A percentile compares a stretch with the other conserved stretches of the same genome.
These are phyloP conservation scores for Urostyla sp. DNA, from an alignment of 73 alveolate species.

Conservation along the genomic window DNA sequence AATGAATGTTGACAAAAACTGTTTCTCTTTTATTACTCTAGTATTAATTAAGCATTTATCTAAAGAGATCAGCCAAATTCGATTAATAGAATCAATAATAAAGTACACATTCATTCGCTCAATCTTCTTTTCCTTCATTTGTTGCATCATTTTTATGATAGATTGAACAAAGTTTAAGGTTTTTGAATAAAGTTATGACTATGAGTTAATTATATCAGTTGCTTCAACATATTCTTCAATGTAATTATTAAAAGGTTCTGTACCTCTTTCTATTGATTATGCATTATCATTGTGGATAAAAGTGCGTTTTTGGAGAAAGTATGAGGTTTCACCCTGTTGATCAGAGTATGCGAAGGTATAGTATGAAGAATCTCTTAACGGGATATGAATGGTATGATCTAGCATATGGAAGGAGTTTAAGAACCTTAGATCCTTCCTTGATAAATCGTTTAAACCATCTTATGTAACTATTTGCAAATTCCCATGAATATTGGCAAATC, in stretches of 20 bases:
- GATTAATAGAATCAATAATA: not conserved
- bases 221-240: slow-evolving; percentile 16
- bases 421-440: slow-evolving; percentile 7
- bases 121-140: not conserved
- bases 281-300: not conserved
- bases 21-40: not conserved
- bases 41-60: slow-evolving; percentile 40
- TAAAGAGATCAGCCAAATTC: slow-evolving; percentile 27
- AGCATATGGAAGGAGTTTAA: slow-evolving; percentile 27
- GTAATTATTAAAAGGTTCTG: not conserved
- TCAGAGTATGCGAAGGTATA: slow-evolving; percentile 43
- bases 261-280: slow-evolving; percentile 9
- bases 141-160: slow-evolving; percentile 7
- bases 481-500: slow-evolving; percentile 39
- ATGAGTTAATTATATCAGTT: not conserved
- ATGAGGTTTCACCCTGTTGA: not conserved
- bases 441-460: slow-evolving; percentile 7
- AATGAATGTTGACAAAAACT: slow-evolving; percentile 1
- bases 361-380: slow-evolving; percentile 16
- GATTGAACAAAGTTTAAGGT: not conserved
- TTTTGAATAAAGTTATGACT: not conserved
- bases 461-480: not conserved
- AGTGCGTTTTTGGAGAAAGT: not conserved
- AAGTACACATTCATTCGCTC: slow-evolving; percentile 33
- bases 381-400: slow-evolving; percentile 6